Conservation (phyloP, 257 asterid genomes). For the Jacaranda copaia region DNA sequence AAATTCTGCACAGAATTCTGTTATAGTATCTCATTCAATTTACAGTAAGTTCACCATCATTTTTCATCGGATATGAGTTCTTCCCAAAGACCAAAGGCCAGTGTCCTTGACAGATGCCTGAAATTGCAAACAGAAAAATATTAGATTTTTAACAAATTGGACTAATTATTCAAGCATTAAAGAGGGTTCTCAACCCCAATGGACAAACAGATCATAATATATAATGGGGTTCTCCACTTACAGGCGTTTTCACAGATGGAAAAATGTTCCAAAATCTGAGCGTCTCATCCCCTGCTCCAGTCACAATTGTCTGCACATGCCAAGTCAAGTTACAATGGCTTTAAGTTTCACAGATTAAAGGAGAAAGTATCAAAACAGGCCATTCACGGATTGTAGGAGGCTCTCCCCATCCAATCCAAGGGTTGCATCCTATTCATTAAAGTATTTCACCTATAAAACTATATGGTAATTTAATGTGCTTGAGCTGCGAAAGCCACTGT, state of each 20-base stretch:
- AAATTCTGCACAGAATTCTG: no score
- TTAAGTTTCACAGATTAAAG: background rate
- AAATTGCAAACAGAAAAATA: background rate
- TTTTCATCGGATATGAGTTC: slow-evolving; percentile 69
- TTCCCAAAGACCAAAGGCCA: slow-evolving; percentile 93
- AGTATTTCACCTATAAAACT: no score
- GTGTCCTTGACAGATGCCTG: slow-evolving; percentile 86
- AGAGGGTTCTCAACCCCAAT: background rate
- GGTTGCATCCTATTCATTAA: no score
- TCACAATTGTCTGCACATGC: slow-evolving; percentile 80
- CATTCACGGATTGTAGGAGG: no score
- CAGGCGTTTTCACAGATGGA: slow-evolving; percentile 85
- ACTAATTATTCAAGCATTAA: slow-evolving; percentile 3
- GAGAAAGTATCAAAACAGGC: no score
- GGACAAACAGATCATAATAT: background rate
- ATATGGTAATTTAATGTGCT: background rate
- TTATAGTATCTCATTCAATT: background rate
- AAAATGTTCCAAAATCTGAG: slow-evolving; percentile 91
- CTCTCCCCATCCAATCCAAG: no score
- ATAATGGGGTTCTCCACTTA: slow-evolving; percentile 40
- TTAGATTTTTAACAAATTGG: background rate
- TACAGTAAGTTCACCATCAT: slow-evolving; percentile 27
- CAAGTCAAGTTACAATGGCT: background rate
- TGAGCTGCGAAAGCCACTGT: background rate
- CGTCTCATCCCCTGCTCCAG: slow-evolving; percentile 99